A percentile compares a stretch with the other conserved stretches of the same genome.
These are phyloP conservation scores for Heterobasidion irregulare DNA, from an alignment of 1,284 basidiomycete species.

Conservation along the genomic window DNA sequence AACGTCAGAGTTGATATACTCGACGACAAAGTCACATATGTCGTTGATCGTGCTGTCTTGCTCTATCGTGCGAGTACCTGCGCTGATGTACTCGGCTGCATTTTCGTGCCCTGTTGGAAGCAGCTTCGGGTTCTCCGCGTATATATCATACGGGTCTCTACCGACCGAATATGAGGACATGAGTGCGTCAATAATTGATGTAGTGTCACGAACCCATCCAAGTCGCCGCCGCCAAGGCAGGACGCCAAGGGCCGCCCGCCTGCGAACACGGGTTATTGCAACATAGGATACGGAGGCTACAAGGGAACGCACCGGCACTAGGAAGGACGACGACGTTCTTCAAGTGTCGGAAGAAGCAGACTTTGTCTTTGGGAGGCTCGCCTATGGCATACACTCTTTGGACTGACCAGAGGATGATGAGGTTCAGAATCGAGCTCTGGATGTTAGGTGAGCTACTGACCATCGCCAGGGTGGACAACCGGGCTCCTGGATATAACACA, in stretches of 20 bases:
- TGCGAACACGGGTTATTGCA: constrained; percentile 17
- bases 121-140: constrained; percentile 32
- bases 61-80: constrained; percentile 18
- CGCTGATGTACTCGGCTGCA: constrained; percentile 46
- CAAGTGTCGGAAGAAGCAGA: constrained; percentile 53
- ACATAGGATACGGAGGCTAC: neutral
- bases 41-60: constrained; percentile 61
- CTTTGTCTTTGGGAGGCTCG: constrained; percentile 45
- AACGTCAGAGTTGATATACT: constrained; percentile 77
- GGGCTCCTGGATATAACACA: constrained; percentile 57
- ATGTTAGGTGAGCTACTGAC: constrained; percentile 21
- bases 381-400: constrained; percentile 68
- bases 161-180: neutral
- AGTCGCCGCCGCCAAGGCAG: constrained; percentile 65
- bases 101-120: constrained; percentile 38
- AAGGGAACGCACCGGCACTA: constrained; percentile 38
- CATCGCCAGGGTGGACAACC: constrained; percentile 58
- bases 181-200: neutral
- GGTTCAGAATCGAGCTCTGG: neutral
- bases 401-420: constrained; percentile 27
- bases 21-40: constrained; percentile 74
- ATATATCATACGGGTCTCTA: constrained; percentile 28
- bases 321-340: constrained; percentile 72
- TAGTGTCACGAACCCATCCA: constrained; percentile 53
- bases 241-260: constrained; percentile 61